Evolutionary conservation across 2,329 filamentous ascomycete species (phyloP), one percentile per base, ranked within the genome.

Genomic region (Tolypocladium inflatum): DNA sequence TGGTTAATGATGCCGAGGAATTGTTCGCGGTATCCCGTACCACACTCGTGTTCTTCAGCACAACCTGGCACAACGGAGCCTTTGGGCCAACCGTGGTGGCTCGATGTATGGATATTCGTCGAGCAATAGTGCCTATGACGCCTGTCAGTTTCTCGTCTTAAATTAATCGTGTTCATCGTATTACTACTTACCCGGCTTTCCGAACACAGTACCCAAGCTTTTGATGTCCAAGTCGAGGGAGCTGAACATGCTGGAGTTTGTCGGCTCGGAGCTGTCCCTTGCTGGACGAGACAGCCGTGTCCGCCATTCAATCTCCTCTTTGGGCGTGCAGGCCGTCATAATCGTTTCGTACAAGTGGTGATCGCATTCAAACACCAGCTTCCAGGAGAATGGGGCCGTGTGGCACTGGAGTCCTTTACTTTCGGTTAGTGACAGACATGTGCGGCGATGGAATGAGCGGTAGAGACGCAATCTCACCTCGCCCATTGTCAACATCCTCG

Each of bases 361-460:
- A 58, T 88, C 80, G 63, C 84, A 83, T 68, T 94, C 87, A 66
- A 97, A 97, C 3, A 90, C 80, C 13, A 97, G 67, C 70, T 97
- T 99, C 93, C 92, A 97, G 1, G 91, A 94, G 70, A 90, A 90
- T 0, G 89, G 86, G 1, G 90, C 89, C 3, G 89, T 90, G 62
- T 94, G 87, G 66, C 91, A 97, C 77, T 93, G 91, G 9, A 97
- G 70, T 0, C 91, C 91, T 96, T 60, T 17, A 35, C 17, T 19
- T 8, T 23, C 15, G 11, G 15, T 58, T 21, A 58, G 54, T 10
- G 13, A 26, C 6, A 6, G 26, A 3, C 9, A 2, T 33, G 9
- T 33, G 8, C 11, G 10, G 21, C 8, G 17, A n/a, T 19, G 17
- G 48, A 8, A n/a, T 11, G 26, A 48, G 43, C 21, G 2, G 11